phyloP scores from a whole-genome alignment of 225 moss, liverwort and hornwort genomes.

The Anthoceros angustus region DNA sequence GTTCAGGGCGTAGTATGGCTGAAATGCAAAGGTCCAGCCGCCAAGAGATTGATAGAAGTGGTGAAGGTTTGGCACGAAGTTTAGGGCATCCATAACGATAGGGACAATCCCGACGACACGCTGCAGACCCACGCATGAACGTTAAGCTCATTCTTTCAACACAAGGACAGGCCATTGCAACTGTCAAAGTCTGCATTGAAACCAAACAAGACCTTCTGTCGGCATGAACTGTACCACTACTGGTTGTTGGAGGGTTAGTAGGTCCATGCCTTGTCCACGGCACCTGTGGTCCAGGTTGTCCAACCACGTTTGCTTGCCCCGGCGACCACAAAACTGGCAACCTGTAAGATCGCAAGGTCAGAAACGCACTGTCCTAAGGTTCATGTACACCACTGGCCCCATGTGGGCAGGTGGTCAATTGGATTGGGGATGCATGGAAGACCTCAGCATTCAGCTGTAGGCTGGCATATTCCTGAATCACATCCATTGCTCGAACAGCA shows the following conservation, averaged over 20 bases:
- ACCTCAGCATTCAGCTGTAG: conserved; percentile 30
- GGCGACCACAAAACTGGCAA: conserved; percentile 57
- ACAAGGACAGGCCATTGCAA: not conserved
- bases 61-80: conserved; percentile 57
- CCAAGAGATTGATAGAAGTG: conserved; percentile 75
- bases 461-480: conserved; percentile 48
- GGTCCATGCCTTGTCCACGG: conserved; percentile 49
- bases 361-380: not conserved
- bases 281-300: conserved; percentile 78
- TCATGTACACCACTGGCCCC: not conserved
- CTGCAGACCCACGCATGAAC: conserved; percentile 21
- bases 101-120: conserved; percentile 82
- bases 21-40: conserved; percentile 74
- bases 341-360: conserved; percentile 18
- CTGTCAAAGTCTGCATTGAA: not conserved
- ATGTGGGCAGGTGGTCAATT: not conserved
- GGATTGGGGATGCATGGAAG: not conserved
- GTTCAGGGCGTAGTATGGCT: conserved; percentile 48
- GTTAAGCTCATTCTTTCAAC: not conserved
- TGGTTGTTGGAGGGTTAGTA: not conserved
- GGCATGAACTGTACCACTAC: not conserved
- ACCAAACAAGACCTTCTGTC: too few relatives aligned
- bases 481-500: conserved; percentile 78
- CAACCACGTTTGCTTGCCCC: conserved; percentile 97
- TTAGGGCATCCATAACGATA: conserved; percentile 78